Percentiles rank a stretch among this genome's conserved stretches.
Evolutionary conservation across 768 basidiomycete genomes (phyloP).

Genomic region (Kwoniella sp.): DNA sequence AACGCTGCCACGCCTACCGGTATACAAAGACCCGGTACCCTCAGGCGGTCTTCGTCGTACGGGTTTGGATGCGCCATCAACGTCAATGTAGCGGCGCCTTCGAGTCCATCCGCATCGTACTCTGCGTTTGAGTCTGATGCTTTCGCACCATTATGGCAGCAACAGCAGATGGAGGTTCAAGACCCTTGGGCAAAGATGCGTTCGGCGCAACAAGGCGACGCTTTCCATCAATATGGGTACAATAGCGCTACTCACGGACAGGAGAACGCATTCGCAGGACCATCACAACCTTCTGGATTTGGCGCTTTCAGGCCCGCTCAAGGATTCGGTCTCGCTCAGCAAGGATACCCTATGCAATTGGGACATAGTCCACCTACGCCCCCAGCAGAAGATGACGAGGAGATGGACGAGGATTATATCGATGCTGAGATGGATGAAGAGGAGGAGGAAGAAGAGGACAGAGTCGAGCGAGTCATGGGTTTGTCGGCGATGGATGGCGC

Average conservation of each 20-base stretch:
- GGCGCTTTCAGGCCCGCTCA: slow-evolving; percentile 17
- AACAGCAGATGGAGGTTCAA: slow-evolving; percentile 6
- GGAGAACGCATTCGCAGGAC: neutral
- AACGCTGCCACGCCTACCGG: slow-evolving; percentile 2
- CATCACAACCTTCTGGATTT: neutral
- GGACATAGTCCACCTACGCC: slow-evolving; percentile 7
- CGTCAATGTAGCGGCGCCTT: slow-evolving; percentile 7
- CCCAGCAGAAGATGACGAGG: slow-evolving; percentile 11
- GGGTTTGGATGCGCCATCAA: slow-evolving; percentile 24
- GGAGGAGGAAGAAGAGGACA: slow-evolving; percentile 32
- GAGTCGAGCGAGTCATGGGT: slow-evolving; percentile 27
- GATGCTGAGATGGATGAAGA: slow-evolving; percentile 26
- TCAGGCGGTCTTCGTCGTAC: slow-evolving; percentile 33
- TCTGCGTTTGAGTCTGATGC: slow-evolving; percentile 36
- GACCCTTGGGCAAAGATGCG: slow-evolving; percentile 22
- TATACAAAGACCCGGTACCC: slow-evolving; percentile 13
- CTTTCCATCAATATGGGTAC: slow-evolving; percentile 3
- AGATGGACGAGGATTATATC: slow-evolving; percentile 38
- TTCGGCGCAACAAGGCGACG: neutral
- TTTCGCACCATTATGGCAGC: slow-evolving; percentile 37
- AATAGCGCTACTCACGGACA: neutral
- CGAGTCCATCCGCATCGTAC: slow-evolving; percentile 10
- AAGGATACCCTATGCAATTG: neutral
- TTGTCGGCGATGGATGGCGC: neutral
- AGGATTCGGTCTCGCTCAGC: slow-evolving; percentile 18